Base-by-base conservation (phyloP, 805 yeast genomes). In the Saccharomycopsis sp. region DNA sequence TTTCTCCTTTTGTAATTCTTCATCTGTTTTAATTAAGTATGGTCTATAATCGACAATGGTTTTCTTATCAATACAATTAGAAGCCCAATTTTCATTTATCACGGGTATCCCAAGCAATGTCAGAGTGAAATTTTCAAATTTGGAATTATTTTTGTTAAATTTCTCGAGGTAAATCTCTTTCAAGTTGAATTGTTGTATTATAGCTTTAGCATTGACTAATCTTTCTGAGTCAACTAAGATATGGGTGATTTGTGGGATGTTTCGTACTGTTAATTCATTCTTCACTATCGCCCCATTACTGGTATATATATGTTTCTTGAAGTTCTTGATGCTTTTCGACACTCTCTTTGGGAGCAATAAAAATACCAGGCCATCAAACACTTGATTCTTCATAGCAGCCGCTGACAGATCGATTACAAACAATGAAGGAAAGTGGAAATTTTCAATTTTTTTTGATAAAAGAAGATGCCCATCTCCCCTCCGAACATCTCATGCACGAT, bases 251-350 rank as follows among this genome's bases (percentile, higher is more conserved):
- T 24, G 8, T 7, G 20, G 13, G 9, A 28, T 19, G 22, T 29
- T 32, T 31, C 21, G 38, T 4, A 16, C n/a, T 6, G 32, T 37
- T 23, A 50, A 32, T 16, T 14, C 39, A 43, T 38, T 44, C 6
- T 27, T 41, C 14, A 61, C 47, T 2, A 16, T 32, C 2, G 65
- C 65, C 4, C 65, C 65, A 29, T 58, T 44, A 13, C 45, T 40
- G 24, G 45, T 44, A 56, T 60, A 62, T 8, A 61, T 45, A 7
- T 51, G 40, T 37, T 53, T 40, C 17, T 58, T 45, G 26, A 51
- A 51, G 11, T 31, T 23, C 9, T 21, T 13, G 13, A 44, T 23
- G 14, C 26, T 26, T 14, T 22, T 32, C 5, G 35, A 24, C 6
- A 28, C 16, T 5, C 4, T 24, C 22, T 26, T 37, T 21, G 45